Base-by-base conservation (phyloP, 2,329 filamentous ascomycete genomes). In the Colletotrichum tropicicola region DNA sequence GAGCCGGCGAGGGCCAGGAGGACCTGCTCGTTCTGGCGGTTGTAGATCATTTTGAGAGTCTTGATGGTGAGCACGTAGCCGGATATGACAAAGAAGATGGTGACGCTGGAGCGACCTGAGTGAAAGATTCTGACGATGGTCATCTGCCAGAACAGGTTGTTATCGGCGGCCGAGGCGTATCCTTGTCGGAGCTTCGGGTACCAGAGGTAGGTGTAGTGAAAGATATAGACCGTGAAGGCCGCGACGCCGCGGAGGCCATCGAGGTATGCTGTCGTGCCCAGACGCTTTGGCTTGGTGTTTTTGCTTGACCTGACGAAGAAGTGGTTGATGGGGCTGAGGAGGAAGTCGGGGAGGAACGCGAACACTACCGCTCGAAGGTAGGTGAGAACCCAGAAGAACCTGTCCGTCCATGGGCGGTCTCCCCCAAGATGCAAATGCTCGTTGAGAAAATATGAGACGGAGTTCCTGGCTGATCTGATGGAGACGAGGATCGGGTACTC, bases 71-170 rank as follows among this genome's bases (percentile, higher is more conserved):
- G 78, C 2, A 86, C 87, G 73, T 88, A 89, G n/a, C 87, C 87
- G 1, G 85, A 87, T 44, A 89, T 85, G 69, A 89, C 82, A 71
- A 88, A 89, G 77, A 90, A 89, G 69, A 88, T 75, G 72, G 82
- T 84, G 32, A 89, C 86, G 70, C 84, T 86, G 1, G 85, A 80
- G 2, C 83, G 84, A 0, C 85, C 86, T 47, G 83, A 82, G 72
- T 83, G 87, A 54, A 84, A 75, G 5, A 88, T 74, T 7, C 85
- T 79, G 23, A 88, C 52, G 61, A 87, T 79, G 10, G 85, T 85
- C 2, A 87, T 78, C 69, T 84, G 82, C 59, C 48, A 58, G 68
- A 85, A 76, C 56, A 83, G 65, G 56, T 81, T 69, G 69, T 80
- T 78, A 73, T 85, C 80, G 58, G 72, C 71, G 28, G 78, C 19